These are phyloP conservation scores for Tylopilus cervinicoccineus DNA, from an alignment of 768 basidiomycete genomes.

Conservation along the genomic window DNA sequence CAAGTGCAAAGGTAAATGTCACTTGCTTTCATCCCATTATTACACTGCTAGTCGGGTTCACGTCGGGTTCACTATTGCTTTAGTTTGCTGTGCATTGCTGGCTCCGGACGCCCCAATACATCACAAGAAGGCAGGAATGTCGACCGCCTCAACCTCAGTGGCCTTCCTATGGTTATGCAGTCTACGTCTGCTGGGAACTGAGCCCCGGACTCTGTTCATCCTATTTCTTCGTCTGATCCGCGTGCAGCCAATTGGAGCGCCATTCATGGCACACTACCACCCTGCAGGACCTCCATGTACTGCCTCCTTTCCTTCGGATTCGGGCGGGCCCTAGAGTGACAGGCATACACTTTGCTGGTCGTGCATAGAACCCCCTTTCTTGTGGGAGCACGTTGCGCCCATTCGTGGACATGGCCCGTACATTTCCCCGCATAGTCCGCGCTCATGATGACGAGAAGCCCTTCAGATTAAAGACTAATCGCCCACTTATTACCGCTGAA, in stretches of 20 bases:
- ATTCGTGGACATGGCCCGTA: background rate
- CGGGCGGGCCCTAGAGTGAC: background rate
- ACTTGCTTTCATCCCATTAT: background rate
- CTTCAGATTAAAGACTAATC: conserved; percentile 12
- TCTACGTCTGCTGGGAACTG: background rate
- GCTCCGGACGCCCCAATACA: background rate
- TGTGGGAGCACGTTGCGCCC: background rate
- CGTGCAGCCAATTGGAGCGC: background rate
- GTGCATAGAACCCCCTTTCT: background rate
- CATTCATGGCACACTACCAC: conserved; percentile 5
- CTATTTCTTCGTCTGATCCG: conserved; percentile 18
- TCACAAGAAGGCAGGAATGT: background rate
- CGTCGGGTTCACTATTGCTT: background rate
- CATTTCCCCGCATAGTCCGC: conserved; percentile 13
- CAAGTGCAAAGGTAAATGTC: background rate
- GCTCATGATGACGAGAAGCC: conserved; percentile 13
- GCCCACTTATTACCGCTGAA: conserved; percentile 20
- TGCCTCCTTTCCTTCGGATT: background rate
- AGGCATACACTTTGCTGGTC: background rate
- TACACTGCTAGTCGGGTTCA: background rate
- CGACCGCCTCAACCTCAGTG: background rate
- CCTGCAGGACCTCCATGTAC: conserved; percentile 1
- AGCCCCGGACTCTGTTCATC: conserved; percentile 9
- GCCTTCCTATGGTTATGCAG: background rate
- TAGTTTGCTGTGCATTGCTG: background rate